Conservation (phyloP, 140 eudicot species). For the Erigeron philadelphicus region DNA sequence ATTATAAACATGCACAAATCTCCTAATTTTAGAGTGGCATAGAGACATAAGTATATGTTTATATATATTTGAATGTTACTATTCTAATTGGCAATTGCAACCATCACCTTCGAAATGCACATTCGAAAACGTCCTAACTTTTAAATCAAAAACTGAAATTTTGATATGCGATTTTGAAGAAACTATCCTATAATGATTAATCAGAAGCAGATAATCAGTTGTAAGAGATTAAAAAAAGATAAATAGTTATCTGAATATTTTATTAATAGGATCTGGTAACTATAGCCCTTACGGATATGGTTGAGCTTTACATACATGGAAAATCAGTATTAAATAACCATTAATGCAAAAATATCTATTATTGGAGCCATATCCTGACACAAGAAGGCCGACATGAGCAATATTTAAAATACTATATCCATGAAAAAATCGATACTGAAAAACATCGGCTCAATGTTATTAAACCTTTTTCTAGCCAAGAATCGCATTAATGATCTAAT, state of each 20-base stretch:
- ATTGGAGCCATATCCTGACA: neutral
- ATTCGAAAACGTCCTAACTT: neutral
- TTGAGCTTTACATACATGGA: no score
- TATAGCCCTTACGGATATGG: no score
- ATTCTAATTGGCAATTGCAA: neutral
- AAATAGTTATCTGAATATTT: no score
- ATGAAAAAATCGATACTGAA: neutral
- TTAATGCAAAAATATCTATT: no score
- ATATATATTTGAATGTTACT: neutral
- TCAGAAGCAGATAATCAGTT: neutral
- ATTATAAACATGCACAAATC: conserved; percentile 4
- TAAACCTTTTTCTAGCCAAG: no score
- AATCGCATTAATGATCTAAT: no score
- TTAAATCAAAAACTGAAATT: neutral
- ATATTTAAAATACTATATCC: neutral
- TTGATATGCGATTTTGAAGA: neutral
- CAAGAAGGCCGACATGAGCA: neutral
- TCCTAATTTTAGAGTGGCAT: neutral
- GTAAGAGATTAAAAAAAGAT: neutral
- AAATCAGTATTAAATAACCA: neutral
- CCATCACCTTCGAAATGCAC: neutral
- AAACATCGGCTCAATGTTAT: neutral
- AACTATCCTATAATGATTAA: neutral
- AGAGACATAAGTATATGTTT: neutral
- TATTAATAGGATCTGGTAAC: no score